These are phyloP conservation scores for Spirogloea muscicola DNA, from an alignment of 139 green algal species.

Conservation along the genomic window DNA sequence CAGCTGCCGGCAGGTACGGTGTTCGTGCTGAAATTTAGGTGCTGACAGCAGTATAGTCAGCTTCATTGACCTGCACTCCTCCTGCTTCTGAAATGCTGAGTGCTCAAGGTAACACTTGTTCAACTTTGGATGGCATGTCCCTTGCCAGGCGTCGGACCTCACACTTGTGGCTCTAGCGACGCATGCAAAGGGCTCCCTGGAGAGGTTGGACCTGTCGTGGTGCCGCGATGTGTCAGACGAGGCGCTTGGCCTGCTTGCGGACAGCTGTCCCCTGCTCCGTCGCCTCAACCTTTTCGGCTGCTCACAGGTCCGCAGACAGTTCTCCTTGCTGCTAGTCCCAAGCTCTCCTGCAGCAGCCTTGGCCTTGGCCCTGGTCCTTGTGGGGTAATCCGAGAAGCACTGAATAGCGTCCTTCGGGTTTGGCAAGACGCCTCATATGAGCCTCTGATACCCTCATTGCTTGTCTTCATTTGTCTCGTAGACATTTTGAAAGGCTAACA, in stretches of 20 bases:
- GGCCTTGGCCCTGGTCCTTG: too few relatives aligned
- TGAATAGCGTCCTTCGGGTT: too few relatives aligned
- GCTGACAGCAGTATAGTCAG: too few relatives aligned
- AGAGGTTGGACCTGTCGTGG: conserved; percentile 34
- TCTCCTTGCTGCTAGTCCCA: not conserved
- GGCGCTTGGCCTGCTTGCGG: conserved; percentile 32
- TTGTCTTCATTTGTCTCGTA: too few relatives aligned
- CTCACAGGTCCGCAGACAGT: conserved; percentile 41
- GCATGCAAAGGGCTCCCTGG: not conserved
- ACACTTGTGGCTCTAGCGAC: conserved; percentile 13
- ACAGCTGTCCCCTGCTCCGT: conserved; percentile 4
- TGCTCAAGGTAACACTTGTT: not conserved
- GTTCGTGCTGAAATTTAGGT: too few relatives aligned
- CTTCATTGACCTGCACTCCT: too few relatives aligned
- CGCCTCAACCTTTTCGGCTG: conserved; percentile 32
- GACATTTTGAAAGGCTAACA: too few relatives aligned
- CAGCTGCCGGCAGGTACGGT: too few relatives aligned
- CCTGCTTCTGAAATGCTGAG: not conserved
- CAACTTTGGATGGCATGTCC: not conserved
- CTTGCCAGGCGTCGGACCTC: conserved; percentile 19
- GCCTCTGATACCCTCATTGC: too few relatives aligned
- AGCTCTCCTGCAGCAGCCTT: too few relatives aligned
- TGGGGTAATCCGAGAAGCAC: too few relatives aligned
- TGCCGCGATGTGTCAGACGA: conserved; percentile 35
- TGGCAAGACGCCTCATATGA: too few relatives aligned